Conservation (phyloP, 192 early-diverging fungal species). For the Gigaspora rosea region DNA sequence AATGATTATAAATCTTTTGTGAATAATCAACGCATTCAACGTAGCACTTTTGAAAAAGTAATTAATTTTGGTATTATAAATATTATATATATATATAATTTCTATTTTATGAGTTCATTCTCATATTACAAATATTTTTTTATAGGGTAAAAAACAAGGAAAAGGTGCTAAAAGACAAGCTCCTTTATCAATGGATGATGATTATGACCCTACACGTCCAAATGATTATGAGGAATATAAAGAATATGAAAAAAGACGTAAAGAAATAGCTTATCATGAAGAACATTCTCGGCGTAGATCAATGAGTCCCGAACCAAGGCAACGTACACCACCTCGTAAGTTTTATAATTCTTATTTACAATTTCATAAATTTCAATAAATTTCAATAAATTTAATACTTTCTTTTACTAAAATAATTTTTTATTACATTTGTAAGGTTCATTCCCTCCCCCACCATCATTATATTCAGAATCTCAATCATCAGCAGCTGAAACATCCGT, state of each 20-base stretch:
- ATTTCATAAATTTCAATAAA: not conserved
- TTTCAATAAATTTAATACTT: no score
- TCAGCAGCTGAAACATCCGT: not conserved
- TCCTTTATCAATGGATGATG: conserved; percentile 49
- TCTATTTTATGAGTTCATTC: not conserved
- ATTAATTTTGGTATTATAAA: not conserved
- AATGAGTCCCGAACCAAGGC: conserved; percentile 6
- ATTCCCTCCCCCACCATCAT: conserved; percentile 42
- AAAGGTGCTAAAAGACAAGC: conserved; percentile 37
- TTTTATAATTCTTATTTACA: not conserved
- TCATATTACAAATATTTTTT: not conserved
- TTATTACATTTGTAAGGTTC: not conserved
- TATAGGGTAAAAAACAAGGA: conserved; percentile 39
- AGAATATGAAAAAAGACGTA: conserved; percentile 48
- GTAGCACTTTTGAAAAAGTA: conserved; percentile 47
- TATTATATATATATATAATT: not conserved
- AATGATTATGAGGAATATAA: conserved; percentile 77
- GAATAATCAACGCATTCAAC: conserved; percentile 34
- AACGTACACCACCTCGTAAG: conserved; percentile 32
- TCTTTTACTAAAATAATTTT: no score
- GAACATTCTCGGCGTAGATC: not conserved
- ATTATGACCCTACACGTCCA: conserved; percentile 69
- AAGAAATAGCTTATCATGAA: conserved; percentile 36
- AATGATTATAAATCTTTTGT: conserved; percentile 37
- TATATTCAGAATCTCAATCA: conserved; percentile 27